These are phyloP conservation scores for Phalaenopsis aphrodite DNA, from an alignment of 106 monocot genomes.

Conservation along the genomic window DNA sequence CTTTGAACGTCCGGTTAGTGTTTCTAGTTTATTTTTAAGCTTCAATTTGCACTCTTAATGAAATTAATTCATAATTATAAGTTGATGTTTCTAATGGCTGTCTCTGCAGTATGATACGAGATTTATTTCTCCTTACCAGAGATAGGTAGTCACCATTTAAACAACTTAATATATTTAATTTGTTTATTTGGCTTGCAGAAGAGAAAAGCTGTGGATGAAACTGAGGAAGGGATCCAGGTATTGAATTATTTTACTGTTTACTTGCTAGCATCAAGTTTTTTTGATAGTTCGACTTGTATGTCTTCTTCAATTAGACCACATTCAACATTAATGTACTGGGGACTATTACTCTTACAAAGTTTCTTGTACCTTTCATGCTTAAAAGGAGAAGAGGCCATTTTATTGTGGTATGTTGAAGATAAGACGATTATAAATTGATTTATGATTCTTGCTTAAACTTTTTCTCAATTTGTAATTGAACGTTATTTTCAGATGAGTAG, in stretches of 20 bases:
- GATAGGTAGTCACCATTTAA: not conserved
- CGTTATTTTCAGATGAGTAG: conserved; percentile 57
- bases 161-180: not conserved
- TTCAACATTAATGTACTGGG: conserved; percentile 84
- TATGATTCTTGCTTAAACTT: not conserved
- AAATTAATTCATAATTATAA: conserved; percentile 10
- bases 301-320: conserved; percentile 38
- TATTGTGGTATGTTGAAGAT: conserved; percentile 59
- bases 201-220: conserved; percentile 55
- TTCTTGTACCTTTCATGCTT: conserved; percentile 85
- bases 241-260: not conserved
- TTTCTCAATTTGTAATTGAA: conserved; percentile 10
- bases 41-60: not conserved
- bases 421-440: not conserved
- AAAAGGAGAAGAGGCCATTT: conserved; percentile 85
- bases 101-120: not conserved
- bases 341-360: conserved; percentile 71
- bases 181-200: conserved; percentile 38
- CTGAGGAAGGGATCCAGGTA: conserved; percentile 51
- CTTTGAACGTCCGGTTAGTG: conserved; percentile 82
- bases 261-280: not conserved
- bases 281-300: not conserved
- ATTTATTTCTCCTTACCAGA: not conserved
- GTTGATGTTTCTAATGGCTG: not conserved
- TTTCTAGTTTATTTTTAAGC: not conserved